phyloP scores from a whole-genome alignment of 169 alveolate species.

The Miamiensis avidus region DNA sequence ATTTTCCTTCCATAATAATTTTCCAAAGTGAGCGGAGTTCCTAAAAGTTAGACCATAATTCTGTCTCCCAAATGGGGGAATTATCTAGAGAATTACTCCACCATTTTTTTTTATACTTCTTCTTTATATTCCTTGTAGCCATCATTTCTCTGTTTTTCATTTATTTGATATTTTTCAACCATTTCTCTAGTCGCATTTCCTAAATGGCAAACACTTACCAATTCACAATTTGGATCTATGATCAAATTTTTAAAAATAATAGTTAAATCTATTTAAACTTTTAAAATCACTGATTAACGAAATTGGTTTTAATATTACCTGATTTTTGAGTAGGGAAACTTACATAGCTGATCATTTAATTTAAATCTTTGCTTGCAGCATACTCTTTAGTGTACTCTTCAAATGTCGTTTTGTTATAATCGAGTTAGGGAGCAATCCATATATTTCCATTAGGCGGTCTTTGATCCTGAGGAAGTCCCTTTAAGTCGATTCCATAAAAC shows the following conservation, averaged over 20 bases:
- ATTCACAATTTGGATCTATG: neutral
- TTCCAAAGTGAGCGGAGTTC: slow-evolving; percentile 12
- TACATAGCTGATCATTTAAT: neutral
- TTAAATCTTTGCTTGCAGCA: neutral
- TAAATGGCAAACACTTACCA: neutral
- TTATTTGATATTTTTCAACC: slow-evolving; percentile 5
- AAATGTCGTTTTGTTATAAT: neutral
- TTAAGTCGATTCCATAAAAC: neutral
- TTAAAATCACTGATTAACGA: too few species aligned
- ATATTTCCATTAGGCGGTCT: neutral
- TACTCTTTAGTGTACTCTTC: neutral
- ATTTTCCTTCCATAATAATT: neutral
- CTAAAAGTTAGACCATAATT: neutral
- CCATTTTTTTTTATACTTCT: neutral
- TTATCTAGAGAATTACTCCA: neutral
- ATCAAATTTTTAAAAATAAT: neutral
- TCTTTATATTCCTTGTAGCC: slow-evolving; percentile 12
- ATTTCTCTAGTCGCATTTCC: neutral
- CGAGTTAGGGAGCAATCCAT: slow-evolving; percentile 2
- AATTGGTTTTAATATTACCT: neutral
- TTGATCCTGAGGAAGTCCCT: slow-evolving; percentile 4
- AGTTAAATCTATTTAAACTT: too few species aligned
- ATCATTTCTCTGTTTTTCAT: slow-evolving; percentile 1
- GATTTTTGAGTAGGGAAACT: slow-evolving; percentile 11
- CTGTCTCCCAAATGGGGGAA: slow-evolving; percentile 1